Conservation (phyloP, 129 eudicot species). For the Tagetes erecta region DNA sequence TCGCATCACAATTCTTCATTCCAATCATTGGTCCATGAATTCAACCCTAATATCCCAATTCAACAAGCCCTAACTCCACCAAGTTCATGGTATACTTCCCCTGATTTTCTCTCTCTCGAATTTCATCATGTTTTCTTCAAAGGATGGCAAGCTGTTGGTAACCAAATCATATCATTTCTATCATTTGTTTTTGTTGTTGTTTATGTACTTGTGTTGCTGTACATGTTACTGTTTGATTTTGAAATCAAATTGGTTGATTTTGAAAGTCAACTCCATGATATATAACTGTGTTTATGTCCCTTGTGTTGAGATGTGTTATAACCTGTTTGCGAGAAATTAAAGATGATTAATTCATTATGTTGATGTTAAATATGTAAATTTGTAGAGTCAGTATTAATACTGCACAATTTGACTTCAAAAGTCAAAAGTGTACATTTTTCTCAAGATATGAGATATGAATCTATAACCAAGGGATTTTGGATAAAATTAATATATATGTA, state of each 20-base stretch:
- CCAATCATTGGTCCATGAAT: constrained; percentile 42
- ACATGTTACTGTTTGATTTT: constrained; percentile 14
- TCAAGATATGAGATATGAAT: background rate
- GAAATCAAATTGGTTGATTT: constrained; percentile 17
- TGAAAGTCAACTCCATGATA: background rate
- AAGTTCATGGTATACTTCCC: constrained; percentile 78
- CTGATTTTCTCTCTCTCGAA: constrained; percentile 63
- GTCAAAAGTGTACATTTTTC: constrained; percentile 16
- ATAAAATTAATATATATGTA: background rate
- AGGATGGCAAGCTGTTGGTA: constrained; percentile 97
- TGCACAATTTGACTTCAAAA: constrained; percentile 15
- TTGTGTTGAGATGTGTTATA: background rate
- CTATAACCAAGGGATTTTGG: background rate
- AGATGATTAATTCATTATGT: constrained; percentile 7
- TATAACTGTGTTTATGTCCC: background rate
- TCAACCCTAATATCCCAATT: constrained; percentile 74
- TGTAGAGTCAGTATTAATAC: background rate
- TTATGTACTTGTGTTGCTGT: background rate
- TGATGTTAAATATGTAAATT: background rate
- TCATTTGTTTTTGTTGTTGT: background rate
- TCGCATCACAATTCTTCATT: constrained; percentile 20
- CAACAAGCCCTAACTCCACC: constrained; percentile 90
- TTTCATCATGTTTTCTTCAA: constrained; percentile 66
- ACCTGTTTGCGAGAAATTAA: background rate
- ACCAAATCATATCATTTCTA: background rate